A percentile compares a stretch with the other conserved stretches of the same genome.
Conservation (phyloP, 106 monocot species). For the Platanthera zijinensis region DNA sequence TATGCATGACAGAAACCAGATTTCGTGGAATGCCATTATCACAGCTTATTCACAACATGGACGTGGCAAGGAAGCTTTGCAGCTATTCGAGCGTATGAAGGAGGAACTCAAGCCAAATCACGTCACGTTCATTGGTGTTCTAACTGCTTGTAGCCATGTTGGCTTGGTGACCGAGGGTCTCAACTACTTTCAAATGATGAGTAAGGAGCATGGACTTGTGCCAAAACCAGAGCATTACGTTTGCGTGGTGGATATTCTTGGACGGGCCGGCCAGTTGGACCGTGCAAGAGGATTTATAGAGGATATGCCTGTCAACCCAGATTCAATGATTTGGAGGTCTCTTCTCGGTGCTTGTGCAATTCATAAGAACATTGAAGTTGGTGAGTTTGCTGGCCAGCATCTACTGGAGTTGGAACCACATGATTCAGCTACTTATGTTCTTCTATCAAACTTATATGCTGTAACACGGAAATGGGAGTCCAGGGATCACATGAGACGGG, state of each 20-base stretch:
- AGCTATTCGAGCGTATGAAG: constrained; percentile 66
- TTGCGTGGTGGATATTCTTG: constrained; percentile 79
- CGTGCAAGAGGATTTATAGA: constrained; percentile 50
- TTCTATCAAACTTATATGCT: constrained; percentile 74
- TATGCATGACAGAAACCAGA: constrained; percentile 51
- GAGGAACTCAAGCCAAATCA: constrained; percentile 45
- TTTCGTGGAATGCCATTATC: constrained; percentile 89
- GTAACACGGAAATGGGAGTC: constrained; percentile 40
- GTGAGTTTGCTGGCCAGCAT: constrained; percentile 54
- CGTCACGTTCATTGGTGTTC: constrained; percentile 67
- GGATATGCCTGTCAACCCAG: constrained; percentile 53
- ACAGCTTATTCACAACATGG: constrained; percentile 83
- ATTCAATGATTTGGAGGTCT: constrained; percentile 73
- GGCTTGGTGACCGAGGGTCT: constrained; percentile 66
- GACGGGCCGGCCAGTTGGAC: constrained; percentile 61
- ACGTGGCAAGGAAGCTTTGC: constrained; percentile 40
- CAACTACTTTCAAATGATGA: constrained; percentile 59
- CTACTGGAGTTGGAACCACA: constrained; percentile 65
- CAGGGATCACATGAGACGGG: constrained; percentile 38
- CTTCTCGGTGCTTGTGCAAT: constrained; percentile 77
- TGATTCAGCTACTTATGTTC: constrained; percentile 78
- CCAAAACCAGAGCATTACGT: constrained; percentile 66
- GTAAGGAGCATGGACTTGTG: constrained; percentile 25
- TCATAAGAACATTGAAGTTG: constrained; percentile 69
- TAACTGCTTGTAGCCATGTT: constrained; percentile 82